Conservation (phyloP, 805 yeast species). For the Metschnikowia shivogae region DNA sequence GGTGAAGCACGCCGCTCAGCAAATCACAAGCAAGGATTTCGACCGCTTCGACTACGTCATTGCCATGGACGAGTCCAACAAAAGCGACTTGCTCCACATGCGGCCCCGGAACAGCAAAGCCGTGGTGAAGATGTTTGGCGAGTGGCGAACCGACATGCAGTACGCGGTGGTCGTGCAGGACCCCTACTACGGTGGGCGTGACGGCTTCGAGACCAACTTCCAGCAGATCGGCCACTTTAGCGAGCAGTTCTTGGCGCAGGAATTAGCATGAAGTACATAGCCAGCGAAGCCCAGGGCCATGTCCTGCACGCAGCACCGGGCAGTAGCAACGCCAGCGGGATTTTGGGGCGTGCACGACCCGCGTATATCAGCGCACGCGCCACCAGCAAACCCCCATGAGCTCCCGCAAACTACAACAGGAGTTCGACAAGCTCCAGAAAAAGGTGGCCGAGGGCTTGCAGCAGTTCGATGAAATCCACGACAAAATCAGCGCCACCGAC, state of each 20-base stretch:
- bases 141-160: constrained; percentile 57
- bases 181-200: constrained; percentile 87
- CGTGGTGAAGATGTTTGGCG: constrained; percentile 66
- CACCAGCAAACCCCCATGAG: constrained; percentile 26
- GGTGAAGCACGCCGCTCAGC: constrained; percentile 71
- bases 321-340: too few relatives aligned
- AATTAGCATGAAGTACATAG: constrained; percentile 24
- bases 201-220: constrained; percentile 79
- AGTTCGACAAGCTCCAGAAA: constrained; percentile 91
- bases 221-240: constrained; percentile 73
- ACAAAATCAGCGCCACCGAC: constrained; percentile 76
- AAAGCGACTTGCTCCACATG: constrained; percentile 45
- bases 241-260: constrained; percentile 59
- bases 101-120: constrained; percentile 51
- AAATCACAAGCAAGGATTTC: constrained; percentile 50
- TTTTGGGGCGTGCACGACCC: too few relatives aligned
- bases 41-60: constrained; percentile 61
- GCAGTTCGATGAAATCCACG: constrained; percentile 80
- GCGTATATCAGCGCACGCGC: background rate
- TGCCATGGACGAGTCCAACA: constrained; percentile 66
- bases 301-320: too few relatives aligned
- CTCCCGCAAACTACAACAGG: constrained; percentile 50
- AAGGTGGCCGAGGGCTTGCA: constrained; percentile 85
- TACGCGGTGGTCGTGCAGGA: constrained; percentile 67
- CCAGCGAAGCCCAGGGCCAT: too few relatives aligned